Evolutionary conservation across 768 basidiomycete genomes (phyloP), one percentile per base, ranked within the genome.

Genomic region (Chalciporus piperatus): DNA sequence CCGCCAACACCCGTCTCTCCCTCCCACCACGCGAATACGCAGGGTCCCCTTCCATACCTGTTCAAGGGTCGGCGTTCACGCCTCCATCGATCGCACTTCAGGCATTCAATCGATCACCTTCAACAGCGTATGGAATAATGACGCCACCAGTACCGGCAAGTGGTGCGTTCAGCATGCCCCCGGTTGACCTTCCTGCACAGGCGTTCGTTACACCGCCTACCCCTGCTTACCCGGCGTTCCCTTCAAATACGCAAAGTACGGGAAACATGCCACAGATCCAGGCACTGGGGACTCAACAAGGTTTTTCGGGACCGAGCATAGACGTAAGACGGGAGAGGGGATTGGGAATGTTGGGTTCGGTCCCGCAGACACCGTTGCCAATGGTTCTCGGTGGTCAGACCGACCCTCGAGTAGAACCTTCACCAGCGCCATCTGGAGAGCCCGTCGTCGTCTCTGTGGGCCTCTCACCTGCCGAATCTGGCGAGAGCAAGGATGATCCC

Each of bases 151-250:
- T 67, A 3, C 62, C 67, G 28, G 60, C 66, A 45, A 47, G 49
- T 19, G 35, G 37, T 22, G 56, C 42, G 16, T 39, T 48, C 22
- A 43, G 41, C 43, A 5, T 16, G 6, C 44, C 51, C 17, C 35
- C 60, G 59, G 6, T 62, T 58, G 47, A 61, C 14, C 35, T 54
- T n/a, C 46, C 32, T 0, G 37, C 50, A 1, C 68, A 60, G 28
- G 45, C 58, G 9, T 61, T 60, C 51, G 56, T 59, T 48, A 59
- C 58, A 1, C 81, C 86, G 0, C 74, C 75, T 40, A 90, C 85
- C 4, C 88, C 89, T 1, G 84, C 87, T 3, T 88, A 88, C 59
- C 87, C 89, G 13, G 76, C 85, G 2, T 91, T 81, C 61, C 77
- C 84, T 0, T 68, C 74, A 28, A 28, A 51, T n/a, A 59, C 70